Conservation (phyloP, 257 asterid species). For the Capsicum rhomboideum region DNA sequence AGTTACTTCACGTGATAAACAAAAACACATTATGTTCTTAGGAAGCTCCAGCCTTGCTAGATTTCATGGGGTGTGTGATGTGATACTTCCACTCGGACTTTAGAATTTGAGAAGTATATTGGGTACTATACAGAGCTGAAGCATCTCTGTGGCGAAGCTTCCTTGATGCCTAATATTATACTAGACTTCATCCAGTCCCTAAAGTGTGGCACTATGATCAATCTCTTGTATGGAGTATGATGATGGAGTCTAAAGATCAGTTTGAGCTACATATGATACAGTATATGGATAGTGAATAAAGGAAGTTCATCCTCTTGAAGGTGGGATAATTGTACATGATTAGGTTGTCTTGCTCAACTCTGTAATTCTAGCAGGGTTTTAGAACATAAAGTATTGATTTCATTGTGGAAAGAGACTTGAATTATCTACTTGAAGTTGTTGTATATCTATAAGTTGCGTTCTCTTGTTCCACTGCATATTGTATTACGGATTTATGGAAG, state of each 20-base stretch:
- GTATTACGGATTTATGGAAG: too few species aligned
- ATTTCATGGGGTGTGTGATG: neutral
- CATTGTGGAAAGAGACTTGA: too few species aligned
- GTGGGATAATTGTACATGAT: neutral
- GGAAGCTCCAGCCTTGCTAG: neutral
- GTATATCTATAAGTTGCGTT: too few species aligned
- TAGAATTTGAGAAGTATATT: too few species aligned
- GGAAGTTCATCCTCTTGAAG: neutral
- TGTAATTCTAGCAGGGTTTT: neutral
- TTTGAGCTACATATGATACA: too few species aligned
- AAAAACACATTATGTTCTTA: neutral
- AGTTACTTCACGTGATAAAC: neutral
- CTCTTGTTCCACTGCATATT: too few species aligned
- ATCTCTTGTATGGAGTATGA: neutral
- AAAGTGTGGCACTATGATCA: neutral
- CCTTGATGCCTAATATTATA: neutral
- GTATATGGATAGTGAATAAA: too few species aligned
- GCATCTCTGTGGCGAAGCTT: neutral
- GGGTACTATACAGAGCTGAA: too few species aligned
- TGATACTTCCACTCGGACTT: neutral
- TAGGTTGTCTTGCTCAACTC: neutral
- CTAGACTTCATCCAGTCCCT: neutral
- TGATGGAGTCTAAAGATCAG: neutral
- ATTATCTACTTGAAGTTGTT: too few species aligned
- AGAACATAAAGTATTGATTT: too few species aligned